Conservation (phyloP, 768 basidiomycete species). For the Auricularia auricula-judae region DNA sequence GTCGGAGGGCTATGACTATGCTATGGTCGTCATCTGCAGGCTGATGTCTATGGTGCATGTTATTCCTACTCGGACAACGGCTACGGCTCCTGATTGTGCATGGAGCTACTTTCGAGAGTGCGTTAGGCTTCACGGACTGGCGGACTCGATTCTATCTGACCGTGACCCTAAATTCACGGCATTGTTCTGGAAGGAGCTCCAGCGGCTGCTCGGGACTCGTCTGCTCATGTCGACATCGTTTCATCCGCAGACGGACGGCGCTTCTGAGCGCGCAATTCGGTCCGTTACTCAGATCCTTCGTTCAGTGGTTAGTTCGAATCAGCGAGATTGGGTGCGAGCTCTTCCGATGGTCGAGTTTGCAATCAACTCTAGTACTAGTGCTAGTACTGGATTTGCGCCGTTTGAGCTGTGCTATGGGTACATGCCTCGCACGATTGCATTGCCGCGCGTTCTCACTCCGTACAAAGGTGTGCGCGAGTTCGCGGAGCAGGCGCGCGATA, state of each 20-base stretch:
- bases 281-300: constrained; percentile 22
- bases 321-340: constrained; percentile 14
- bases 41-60: constrained; percentile 11
- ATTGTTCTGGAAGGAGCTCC: constrained; percentile 23
- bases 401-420: constrained; percentile 3
- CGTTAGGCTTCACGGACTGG: constrained; percentile 21
- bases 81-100: constrained; percentile 8
- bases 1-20: constrained; percentile 17
- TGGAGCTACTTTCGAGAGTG: constrained; percentile 17
- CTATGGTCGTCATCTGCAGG: constrained; percentile 18
- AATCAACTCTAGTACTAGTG: constrained; percentile 12
- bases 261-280: background rate
- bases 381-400: constrained; percentile 9
- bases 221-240: constrained; percentile 19
- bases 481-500: constrained; percentile 12
- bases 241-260: constrained; percentile 24
- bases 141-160: constrained; percentile 21
- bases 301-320: constrained; percentile 14
- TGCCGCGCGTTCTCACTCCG: background rate
- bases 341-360: constrained; percentile 13
- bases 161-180: constrained; percentile 25
- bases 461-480: constrained; percentile 16
- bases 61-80: constrained; percentile 7
- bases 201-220: constrained; percentile 18
- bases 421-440: background rate